Conservation (phyloP, 345 rosid species). For the Citrus glauca region DNA sequence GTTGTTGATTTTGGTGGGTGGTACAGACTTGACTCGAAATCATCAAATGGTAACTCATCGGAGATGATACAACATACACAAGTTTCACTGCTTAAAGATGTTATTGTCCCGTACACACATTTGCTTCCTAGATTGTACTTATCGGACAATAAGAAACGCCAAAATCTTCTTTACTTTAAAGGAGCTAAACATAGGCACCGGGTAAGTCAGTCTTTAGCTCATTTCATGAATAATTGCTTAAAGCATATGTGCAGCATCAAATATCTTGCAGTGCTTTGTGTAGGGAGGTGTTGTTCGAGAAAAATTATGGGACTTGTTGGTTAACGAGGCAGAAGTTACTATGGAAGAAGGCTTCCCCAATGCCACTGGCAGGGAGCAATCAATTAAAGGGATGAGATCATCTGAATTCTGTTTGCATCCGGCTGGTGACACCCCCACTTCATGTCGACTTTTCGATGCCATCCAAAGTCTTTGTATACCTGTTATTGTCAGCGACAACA, state of each 20-base stretch:
- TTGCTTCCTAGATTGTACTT: conserved; percentile 67
- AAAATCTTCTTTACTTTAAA: conserved; percentile 76
- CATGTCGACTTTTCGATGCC: conserved; percentile 95
- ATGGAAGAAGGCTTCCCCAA: conserved; percentile 99
- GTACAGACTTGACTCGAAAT: conserved; percentile 76
- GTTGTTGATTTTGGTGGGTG: conserved; percentile 99
- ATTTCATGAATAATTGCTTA: neutral
- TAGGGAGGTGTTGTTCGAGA: conserved; percentile 88
- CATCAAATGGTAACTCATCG: conserved; percentile 44
- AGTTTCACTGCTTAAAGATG: conserved; percentile 94
- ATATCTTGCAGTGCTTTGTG: neutral
- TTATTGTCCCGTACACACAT: conserved; percentile 86
- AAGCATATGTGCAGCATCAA: neutral
- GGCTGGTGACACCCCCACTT: conserved; percentile 95
- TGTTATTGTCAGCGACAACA: conserved; percentile 76
- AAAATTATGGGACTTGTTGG: conserved; percentile 82
- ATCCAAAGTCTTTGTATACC: conserved; percentile 94
- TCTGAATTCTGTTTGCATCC: conserved; percentile 97
- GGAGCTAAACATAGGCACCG: conserved; percentile 94
- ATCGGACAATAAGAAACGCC: conserved; percentile 60
- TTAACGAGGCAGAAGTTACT: conserved; percentile 42
- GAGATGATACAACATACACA: conserved; percentile 73
- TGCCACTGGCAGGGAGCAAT: conserved; percentile 87
- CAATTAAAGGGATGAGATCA: conserved; percentile 84
- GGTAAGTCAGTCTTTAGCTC: conserved; percentile 42